Evolutionary conservation across 352 stramenopile species (phyloP), one percentile per base, ranked within the genome.

Genomic region (Phytophthora crassamura): DNA sequence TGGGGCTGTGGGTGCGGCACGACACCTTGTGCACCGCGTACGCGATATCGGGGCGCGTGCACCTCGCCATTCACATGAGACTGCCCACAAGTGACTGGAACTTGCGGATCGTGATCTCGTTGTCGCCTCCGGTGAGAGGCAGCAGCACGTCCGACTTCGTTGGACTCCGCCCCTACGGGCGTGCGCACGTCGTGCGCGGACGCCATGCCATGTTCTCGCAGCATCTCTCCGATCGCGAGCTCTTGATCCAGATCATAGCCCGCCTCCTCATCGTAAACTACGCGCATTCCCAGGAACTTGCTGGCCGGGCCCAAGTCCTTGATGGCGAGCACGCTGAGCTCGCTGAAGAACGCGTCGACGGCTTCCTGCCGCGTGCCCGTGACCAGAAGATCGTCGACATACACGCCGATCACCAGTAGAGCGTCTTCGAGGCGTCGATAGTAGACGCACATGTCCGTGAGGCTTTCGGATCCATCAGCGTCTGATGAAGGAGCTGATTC

Each of bases 1-100:
- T 55, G 2, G 58, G 69, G 4, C 33, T 28, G 33, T 77, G 69
- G 10, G 52, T 48, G 2, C 16, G 36, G 12, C 69, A 38, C 0
- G 69, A 61, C 10, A 57, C 55, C 5, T 61, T 38, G 41, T 80
- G 54, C 5, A 80, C 64, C 0, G 55, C 64, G 45, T 61, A 77
- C 3, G 64, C 14, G 14, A 74, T 76, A 47, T 75, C 59, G 0
- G 74, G 67, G 4, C 74, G 28, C 0, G 70, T 79, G 46, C 59
- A 78, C 0, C 70, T 15, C 8, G 70, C 25, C 0, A 77, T 16
- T 67, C 74, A 78, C 9, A 77, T 14, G 9, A 79, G 53, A 16
- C 62, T 77, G 0, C 71, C 72, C 2, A 77, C 58, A 0, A 83
- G 34, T 0, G 72, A 80, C 53, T 77, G 68, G 30, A 81, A 74